Evolutionary conservation across 345 rosid species (phyloP), one percentile per base, ranked within the genome.

Genomic region (Microthlaspi erraticum): DNA sequence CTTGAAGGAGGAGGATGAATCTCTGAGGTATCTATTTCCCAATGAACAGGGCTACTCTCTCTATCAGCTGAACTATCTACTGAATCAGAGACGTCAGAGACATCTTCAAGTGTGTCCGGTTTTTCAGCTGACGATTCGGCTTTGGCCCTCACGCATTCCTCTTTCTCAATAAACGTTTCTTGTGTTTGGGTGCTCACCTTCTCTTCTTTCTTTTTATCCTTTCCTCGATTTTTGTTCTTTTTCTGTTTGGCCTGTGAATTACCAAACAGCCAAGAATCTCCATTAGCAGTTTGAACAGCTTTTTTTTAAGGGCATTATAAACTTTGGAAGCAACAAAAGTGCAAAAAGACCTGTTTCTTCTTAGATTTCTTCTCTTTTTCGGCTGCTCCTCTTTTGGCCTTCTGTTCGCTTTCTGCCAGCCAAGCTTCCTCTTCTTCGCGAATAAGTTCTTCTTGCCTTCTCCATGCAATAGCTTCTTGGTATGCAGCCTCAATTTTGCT

Each of bases 351-450:
- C 97, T 84, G 93, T 68, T 93, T 93, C 78, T 93, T 93, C 88
- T 91, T 93, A 39, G 86, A 81, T 74, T 89, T 93, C 85, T 87
- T 93, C 70, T 87, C 96, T 80, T 85, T 92, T 7, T 83, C 90
- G 36, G 60, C 63, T 67, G 76, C 74, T 51, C 85, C 96, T 60
- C 89, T 88, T 77, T 80, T 93, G 26, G 92, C 85, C 85, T 82
- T 93, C 75, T 84, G 96, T 83, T 88, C 93, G 46, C 78, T 86
- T 77, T 78, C 96, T 67, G 88, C 95, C 63, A 85, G 78, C 84
- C 93, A 84, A 6, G 85, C 92, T 70, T 82, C 94, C 81, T 93
- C 97, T 81, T 93, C 98, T 80, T 91, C 96, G 60, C 96, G 96
- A 53, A 93, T 93, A 68, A 93, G 88, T 81, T 91, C 96, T 69